Percentiles rank a stretch among this genome's conserved stretches.
phyloP scores from a whole-genome alignment of 179 eudicot genomes.

The Actinidia arguta region DNA sequence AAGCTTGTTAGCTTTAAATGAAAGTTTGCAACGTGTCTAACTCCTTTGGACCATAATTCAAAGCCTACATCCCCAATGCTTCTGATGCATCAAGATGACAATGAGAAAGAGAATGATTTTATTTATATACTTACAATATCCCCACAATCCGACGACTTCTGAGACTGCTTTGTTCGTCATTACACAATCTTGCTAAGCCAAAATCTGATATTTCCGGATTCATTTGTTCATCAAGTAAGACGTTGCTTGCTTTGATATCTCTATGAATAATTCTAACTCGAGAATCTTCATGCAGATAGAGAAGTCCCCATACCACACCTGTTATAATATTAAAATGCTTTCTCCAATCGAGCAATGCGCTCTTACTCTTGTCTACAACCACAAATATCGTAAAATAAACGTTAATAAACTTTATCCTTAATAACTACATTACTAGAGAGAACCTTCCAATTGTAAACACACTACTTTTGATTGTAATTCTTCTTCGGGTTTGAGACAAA shows the following conservation, averaged over 20 bases:
- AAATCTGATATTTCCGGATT: slow-evolving; percentile 20
- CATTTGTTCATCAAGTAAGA: slow-evolving; percentile 15
- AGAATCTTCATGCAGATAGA: slow-evolving; percentile 17
- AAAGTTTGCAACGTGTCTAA: too few species aligned
- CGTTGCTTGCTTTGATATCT: slow-evolving; percentile 20
- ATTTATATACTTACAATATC: slow-evolving; percentile 11
- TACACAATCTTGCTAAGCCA: slow-evolving; percentile 14
- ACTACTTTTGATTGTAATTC: too few species aligned
- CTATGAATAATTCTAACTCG: slow-evolving; percentile 8
- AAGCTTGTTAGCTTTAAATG: too few species aligned
- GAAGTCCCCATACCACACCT: slow-evolving; percentile 22
- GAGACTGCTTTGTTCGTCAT: slow-evolving; percentile 3
- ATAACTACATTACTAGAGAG: too few species aligned
- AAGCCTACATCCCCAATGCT: background rate
- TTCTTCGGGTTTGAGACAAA: too few species aligned
- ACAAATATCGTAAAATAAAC: background rate
- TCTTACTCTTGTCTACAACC: slow-evolving; percentile 19
- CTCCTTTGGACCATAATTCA: background rate
- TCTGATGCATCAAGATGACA: background rate
- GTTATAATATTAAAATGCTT: slow-evolving; percentile 19
- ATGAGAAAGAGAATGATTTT: background rate
- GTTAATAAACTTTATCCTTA: background rate
- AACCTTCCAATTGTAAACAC: too few species aligned
- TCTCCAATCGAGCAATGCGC: slow-evolving; percentile 21
- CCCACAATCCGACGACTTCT: slow-evolving; percentile 18